These are phyloP conservation scores for Trichoderma sp. DNA, from an alignment of 2,329 filamentous ascomycete genomes.

Conservation along the genomic window DNA sequence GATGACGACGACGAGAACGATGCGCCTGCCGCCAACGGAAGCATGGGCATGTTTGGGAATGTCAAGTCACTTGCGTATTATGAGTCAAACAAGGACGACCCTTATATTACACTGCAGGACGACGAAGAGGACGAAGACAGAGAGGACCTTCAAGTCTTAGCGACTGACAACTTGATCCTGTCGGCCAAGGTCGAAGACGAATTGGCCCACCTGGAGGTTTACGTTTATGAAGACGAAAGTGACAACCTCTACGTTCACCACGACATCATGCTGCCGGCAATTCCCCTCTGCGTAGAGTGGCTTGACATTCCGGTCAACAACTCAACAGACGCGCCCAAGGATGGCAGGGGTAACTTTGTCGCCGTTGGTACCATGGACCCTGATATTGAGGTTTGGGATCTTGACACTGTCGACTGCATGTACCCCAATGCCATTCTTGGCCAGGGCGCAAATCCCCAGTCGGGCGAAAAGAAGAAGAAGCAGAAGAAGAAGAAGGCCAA, in stretches of 20 bases:
- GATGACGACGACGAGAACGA: conserved; percentile 76
- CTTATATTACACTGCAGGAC: conserved; percentile 87
- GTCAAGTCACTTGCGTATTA: conserved; percentile 92
- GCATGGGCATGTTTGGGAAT: conserved; percentile 92
- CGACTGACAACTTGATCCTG: conserved; percentile 88
- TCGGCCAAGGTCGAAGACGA: conserved; percentile 96
- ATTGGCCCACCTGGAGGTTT: conserved; percentile 92
- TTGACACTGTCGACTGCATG: conserved; percentile 95
- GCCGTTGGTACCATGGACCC: conserved; percentile 97
- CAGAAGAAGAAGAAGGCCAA: conserved; percentile 90
- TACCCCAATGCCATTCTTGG: conserved; percentile 96
- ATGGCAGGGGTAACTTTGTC: conserved; percentile 81
- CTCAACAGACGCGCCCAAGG: conserved; percentile 53
- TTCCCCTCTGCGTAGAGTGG: conserved; percentile 95
- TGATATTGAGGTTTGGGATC: conserved; percentile 97
- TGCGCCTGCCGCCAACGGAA: conserved; percentile 54
- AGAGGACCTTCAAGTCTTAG: conserved; percentile 88
- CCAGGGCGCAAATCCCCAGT: conserved; percentile 58
- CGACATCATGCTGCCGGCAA: conserved; percentile 97
- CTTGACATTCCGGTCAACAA: conserved; percentile 86
- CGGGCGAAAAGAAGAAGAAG: conserved; percentile 63
- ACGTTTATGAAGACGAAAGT: conserved; percentile 91
- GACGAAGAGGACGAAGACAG: conserved; percentile 75
- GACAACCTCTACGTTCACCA: conserved; percentile 99
- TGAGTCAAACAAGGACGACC: conserved; percentile 89